Percentiles rank a stretch among this genome's conserved stretches.
Evolutionary conservation across 768 basidiomycete species (phyloP).

Genomic region (Tulasnella sp.): DNA sequence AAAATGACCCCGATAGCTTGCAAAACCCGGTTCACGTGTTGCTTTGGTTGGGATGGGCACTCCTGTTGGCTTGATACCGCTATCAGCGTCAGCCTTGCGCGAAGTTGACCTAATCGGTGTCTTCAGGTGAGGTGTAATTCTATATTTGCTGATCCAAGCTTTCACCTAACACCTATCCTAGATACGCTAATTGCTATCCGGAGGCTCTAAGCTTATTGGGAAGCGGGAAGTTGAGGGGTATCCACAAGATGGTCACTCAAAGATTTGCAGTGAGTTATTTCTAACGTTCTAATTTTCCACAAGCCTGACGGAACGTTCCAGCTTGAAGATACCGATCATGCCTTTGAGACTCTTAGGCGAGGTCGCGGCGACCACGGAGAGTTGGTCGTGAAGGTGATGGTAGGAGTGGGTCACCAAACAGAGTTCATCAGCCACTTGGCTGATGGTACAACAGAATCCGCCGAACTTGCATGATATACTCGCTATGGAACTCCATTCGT

Average conservation of each 20-base stretch:
- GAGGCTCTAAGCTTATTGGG: slow-evolving; percentile 71
- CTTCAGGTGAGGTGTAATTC: slow-evolving; percentile 32
- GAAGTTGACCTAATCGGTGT: slow-evolving; percentile 90
- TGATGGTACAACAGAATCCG: too few relatives aligned
- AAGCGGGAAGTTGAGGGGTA: slow-evolving; percentile 48
- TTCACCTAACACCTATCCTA: slow-evolving; percentile 22
- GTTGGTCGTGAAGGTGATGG: slow-evolving; percentile 84
- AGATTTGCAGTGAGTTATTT: slow-evolving; percentile 32
- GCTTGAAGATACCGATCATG: slow-evolving; percentile 50
- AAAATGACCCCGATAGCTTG: slow-evolving; percentile 41
- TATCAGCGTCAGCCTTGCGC: slow-evolving; percentile 66
- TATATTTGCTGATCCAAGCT: not conserved
- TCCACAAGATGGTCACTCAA: slow-evolving; percentile 70
- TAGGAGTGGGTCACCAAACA: too few relatives aligned
- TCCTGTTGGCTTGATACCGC: slow-evolving; percentile 65
- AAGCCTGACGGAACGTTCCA: slow-evolving; percentile 18
- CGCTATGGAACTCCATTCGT: too few relatives aligned
- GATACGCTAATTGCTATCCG: slow-evolving; percentile 82
- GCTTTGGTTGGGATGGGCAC: slow-evolving; percentile 96
- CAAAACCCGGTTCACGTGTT: slow-evolving; percentile 74
- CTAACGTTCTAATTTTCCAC: not conserved
- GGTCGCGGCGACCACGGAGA: slow-evolving; percentile 69
- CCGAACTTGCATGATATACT: too few relatives aligned
- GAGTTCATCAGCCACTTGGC: too few relatives aligned
- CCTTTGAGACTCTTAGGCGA: slow-evolving; percentile 67